Base-by-base conservation (phyloP, 164 flowering plant species). In the Hamamelis virginiana region DNA sequence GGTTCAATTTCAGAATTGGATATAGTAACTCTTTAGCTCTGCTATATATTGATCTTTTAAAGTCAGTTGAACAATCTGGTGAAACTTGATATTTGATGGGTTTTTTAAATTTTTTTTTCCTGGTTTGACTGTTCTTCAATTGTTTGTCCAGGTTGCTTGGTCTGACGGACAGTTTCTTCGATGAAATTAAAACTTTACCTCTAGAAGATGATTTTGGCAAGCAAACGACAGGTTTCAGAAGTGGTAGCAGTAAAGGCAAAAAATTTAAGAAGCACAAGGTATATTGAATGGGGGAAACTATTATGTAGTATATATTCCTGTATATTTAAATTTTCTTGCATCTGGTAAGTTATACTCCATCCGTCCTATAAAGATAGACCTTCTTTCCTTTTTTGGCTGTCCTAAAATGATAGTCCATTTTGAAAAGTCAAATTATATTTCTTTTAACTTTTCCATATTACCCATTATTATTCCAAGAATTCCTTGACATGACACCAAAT, bases 251-350 rank as follows among this genome's bases (percentile, higher is more conserved):
- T 60, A 78, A 78, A 63, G 69, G 75, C 52, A 86, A 83, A 64
- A 82, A 76, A 69, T 62, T 63, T 25, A 84, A 82, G 65, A 93
- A 84, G 80, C 89, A 81, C 51, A 93, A 88, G 91, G 98, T 92
- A 82, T 63, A 21, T 66, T n/a, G 9, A 53, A 57, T 27, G 12
- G 16, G 41, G 33, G 5, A 52, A 50, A 57, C 18, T n/a, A 47
- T 43, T 21, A 55, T 43, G 21, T 21, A 23, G 14, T 22, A 43
- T 33, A 1, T 12, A 59, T 59, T 59, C 52, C 51, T 22, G 47
- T 41, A 56, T 52, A 22, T 64, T 12, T 0, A 66, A n/a, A 50
- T 2, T 55, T 19, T 4, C 8, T 44, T 41, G 47, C 16, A 15
- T 15, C 50, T 19, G n/a, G 2, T 43, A 21, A 12, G 3, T 44